Conservation (phyloP, 371 early-diverging fungal species). For the Mucor plumbeus region DNA sequence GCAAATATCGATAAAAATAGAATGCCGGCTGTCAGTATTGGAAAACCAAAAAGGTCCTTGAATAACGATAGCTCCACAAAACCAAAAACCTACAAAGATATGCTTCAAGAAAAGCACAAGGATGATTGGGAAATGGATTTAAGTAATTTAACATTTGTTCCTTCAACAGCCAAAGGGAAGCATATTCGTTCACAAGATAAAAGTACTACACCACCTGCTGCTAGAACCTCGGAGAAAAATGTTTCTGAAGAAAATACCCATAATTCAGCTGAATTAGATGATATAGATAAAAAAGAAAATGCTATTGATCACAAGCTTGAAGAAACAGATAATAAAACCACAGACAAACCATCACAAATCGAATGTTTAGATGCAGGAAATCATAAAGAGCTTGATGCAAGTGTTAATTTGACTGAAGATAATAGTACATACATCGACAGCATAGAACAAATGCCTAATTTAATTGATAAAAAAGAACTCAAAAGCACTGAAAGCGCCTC, state of each 20-base stretch:
- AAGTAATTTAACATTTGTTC: constrained; percentile 1
- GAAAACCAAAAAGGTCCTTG: not conserved
- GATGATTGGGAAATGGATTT: not conserved
- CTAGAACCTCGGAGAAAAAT: not conserved
- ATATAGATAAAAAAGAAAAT: not conserved
- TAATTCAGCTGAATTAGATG: not conserved
- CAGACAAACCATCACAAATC: not conserved
- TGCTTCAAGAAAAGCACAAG: not conserved
- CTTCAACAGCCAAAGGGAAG: not conserved
- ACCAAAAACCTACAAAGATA: constrained; percentile 1
- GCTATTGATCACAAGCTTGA: not conserved
- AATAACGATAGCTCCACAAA: not conserved
- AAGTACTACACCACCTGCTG: not conserved
- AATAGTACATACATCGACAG: no score
- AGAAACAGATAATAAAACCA: not conserved
- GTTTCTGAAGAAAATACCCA: not conserved
- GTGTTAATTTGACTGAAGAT: no score
- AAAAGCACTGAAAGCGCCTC: no score
- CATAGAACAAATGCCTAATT: no score
- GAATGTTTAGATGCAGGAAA: no score
- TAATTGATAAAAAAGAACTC: no score
- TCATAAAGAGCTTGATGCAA: no score
- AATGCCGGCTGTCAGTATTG: constrained; percentile 2
- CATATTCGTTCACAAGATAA: not conserved
- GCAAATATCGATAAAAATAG: not conserved